A percentile compares a stretch with the other conserved stretches of the same genome.
phyloP scores from a whole-genome alignment of 495 filamentous ascomycete species.

The Extremus antarcticus region DNA sequence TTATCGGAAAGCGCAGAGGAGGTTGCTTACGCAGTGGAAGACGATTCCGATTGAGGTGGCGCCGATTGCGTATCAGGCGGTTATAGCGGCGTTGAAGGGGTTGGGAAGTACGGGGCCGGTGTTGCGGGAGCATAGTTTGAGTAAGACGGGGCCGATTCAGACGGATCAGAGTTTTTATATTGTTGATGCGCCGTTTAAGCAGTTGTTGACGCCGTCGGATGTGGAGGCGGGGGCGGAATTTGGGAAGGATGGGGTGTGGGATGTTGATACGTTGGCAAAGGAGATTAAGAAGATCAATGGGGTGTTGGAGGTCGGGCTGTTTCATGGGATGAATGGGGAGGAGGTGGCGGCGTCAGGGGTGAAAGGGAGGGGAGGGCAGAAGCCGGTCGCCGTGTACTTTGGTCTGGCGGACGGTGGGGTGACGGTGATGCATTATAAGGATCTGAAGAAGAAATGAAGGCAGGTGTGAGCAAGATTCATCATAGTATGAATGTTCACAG shows the following conservation, averaged over 20 bases:
- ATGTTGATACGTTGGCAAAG: conserved; percentile 59
- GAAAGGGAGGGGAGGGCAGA: conserved; percentile 55
- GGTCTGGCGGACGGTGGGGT: conserved; percentile 67
- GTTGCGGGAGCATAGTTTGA: conserved; percentile 54
- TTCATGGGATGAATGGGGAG: conserved; percentile 64
- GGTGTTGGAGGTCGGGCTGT: conserved; percentile 85
- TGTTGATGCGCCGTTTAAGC: conserved; percentile 77
- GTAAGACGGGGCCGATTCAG: conserved; percentile 71
- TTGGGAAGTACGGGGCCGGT: conserved; percentile 59
- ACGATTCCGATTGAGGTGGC: conserved; percentile 88
- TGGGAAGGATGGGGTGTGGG: conserved; percentile 46
- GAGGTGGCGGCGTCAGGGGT: conserved; percentile 42
- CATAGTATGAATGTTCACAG: too few species aligned
- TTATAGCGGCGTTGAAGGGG: conserved; percentile 53
- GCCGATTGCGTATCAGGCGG: conserved; percentile 62
- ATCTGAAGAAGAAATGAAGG: conserved; percentile 1
- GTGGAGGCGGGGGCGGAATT: conserved; percentile 32
- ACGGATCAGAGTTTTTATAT: conserved; percentile 94
- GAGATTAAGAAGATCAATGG: conserved; percentile 73
- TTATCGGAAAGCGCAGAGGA: conserved; percentile 70
- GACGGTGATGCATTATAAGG: conserved; percentile 17
- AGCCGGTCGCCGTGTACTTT: conserved; percentile 89
- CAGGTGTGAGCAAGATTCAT: too few species aligned
- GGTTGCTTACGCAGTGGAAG: conserved; percentile 70
- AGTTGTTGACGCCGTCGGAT: conserved; percentile 52